Evolutionary conservation across 1,139 yeast species (phyloP).

Genomic region (Debaryomyces subglobosus): DNA sequence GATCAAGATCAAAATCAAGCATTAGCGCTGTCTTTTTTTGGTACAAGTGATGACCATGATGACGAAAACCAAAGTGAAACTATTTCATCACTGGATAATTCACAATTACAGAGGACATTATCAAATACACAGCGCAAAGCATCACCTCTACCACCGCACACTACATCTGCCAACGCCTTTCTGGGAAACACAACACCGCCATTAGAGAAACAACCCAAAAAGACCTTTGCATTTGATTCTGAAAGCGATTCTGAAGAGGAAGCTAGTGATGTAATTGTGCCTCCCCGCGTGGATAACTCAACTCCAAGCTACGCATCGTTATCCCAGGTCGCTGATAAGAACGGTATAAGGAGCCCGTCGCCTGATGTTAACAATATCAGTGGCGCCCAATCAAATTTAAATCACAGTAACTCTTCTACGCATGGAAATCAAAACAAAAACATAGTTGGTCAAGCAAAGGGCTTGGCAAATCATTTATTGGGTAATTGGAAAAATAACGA

Average conservation of each 20-base stretch:
- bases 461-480: slow-evolving; percentile 40
- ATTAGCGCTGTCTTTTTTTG: slow-evolving; percentile 9
- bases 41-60: not conserved
- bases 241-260: slow-evolving; percentile 39
- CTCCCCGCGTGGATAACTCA: slow-evolving; percentile 11
- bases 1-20: slow-evolving; percentile 2
- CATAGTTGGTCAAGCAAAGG: slow-evolving; percentile 45
- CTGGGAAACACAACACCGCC: slow-evolving; percentile 31
- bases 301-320: slow-evolving; percentile 42
- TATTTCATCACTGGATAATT: slow-evolving; percentile 1
- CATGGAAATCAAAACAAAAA: slow-evolving; percentile 17
- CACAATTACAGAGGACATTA: slow-evolving; percentile 16
- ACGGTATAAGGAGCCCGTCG: slow-evolving; percentile 40
- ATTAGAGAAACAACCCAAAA: slow-evolving; percentile 15
- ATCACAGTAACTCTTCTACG: slow-evolving; percentile 2
- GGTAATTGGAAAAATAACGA: slow-evolving; percentile 34
- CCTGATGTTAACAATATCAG: slow-evolving; percentile 19
- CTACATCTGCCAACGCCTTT: slow-evolving; percentile 49
- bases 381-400: slow-evolving; percentile 2
- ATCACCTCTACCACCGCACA: slow-evolving; percentile 49
- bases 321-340: slow-evolving; percentile 55
- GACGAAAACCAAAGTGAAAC: slow-evolving; percentile 11
- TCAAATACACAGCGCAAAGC: slow-evolving; percentile 38
- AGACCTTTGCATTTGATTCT: slow-evolving; percentile 36
- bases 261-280: slow-evolving; percentile 28